Evolutionary conservation across 139 green algal species (phyloP), one percentile per base, ranked within the genome.

Genomic region (Zygnema cylindricum): DNA sequence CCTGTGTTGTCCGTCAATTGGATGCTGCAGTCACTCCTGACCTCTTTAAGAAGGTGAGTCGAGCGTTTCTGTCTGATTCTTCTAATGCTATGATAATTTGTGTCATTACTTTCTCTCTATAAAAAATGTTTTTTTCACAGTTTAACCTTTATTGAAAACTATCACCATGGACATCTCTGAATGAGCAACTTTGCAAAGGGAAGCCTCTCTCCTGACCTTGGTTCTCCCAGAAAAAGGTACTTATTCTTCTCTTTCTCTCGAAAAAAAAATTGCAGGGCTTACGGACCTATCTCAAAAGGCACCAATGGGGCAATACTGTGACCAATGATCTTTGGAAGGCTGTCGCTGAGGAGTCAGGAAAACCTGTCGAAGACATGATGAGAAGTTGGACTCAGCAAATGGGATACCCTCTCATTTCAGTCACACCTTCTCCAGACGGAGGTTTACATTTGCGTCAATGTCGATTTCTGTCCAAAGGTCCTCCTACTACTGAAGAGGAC

Each of bases 1-100:
- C 90, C 1, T 91, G 93, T 7, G 93, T 98, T 75, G 93, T 98
- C 69, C 94, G 96, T 77, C 98, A 98, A 95, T 93, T 98, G 86
- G 92, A 95, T 0, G 93, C 95, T 2, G 96, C 94, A 91, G 69
- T 97, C 1, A 94, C 93, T 36, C 76, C 83, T 1, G 71, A 88
- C 3, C 36, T 41, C 38, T 93, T 93, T 73, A 91, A 91, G 86
- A 76, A 90, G 69, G 86, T 93, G 0, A n/a, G n/a, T n/a, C n/a
- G n/a, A n/a, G n/a, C n/a, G n/a, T n/a, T n/a, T n/a, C n/a, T n/a
- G n/a, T n/a, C n/a, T n/a, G n/a, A n/a, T n/a, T n/a, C n/a, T n/a
- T n/a, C n/a, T n/a, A n/a, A n/a, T n/a, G n/a, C n/a, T n/a, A n/a
- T n/a, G n/a, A n/a, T n/a, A n/a, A n/a, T n/a, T n/a, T n/a, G n/a